Evolutionary conservation across 352 stramenopile species (phyloP).

Genomic region (Plasmopara viticola): DNA sequence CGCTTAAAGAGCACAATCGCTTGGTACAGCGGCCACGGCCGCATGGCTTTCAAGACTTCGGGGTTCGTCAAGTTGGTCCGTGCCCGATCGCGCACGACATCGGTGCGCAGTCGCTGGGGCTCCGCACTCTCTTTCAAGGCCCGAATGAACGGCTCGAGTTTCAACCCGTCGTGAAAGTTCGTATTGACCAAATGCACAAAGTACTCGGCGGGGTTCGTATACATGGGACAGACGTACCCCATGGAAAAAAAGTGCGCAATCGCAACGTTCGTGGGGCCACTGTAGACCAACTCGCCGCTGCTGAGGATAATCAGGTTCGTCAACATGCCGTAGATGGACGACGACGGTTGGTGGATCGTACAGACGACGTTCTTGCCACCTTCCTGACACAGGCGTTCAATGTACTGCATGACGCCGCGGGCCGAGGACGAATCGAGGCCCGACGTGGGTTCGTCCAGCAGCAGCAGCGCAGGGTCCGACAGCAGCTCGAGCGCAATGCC

Average conservation of each 20-base stretch:
- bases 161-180: conserved; percentile 48
- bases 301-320: conserved; percentile 63
- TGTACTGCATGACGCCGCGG: conserved; percentile 82
- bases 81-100: conserved; percentile 35
- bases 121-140: conserved; percentile 36
- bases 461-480: conserved; percentile 90
- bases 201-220: conserved; percentile 73
- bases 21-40: conserved; percentile 47
- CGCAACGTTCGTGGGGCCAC: conserved; percentile 62
- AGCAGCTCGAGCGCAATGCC: conserved; percentile 94
- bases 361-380: conserved; percentile 69
- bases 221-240: conserved; percentile 60
- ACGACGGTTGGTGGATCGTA: conserved; percentile 86
- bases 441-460: conserved; percentile 93
- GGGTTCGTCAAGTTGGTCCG: conserved; percentile 31
- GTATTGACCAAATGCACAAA: conserved; percentile 66
- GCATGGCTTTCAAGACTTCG: conserved; percentile 38
- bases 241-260: conserved; percentile 54
- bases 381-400: conserved; percentile 48
- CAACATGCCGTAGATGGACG: conserved; percentile 65
- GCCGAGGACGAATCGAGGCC: conserved; percentile 89
- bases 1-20: conserved; percentile 58
- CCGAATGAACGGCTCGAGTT: conserved; percentile 33
- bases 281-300: conserved; percentile 86
- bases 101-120: conserved; percentile 27